Base-by-base conservation (phyloP, 345 rosid species). In the Eucalyptus camaldulensis region DNA sequence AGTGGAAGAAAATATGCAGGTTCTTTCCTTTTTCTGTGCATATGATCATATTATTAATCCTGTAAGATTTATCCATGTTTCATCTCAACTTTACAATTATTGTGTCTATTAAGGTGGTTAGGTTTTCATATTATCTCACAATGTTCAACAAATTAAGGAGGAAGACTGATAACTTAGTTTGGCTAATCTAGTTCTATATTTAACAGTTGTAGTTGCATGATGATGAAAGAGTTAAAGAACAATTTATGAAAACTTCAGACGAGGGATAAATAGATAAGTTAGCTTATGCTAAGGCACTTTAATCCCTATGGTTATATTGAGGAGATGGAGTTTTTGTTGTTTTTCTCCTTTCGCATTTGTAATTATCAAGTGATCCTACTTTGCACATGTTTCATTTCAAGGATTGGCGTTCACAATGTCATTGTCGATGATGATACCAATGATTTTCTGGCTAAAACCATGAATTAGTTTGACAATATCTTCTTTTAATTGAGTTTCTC, bases 1-100 rank as follows among this genome's bases (percentile, higher is more conserved):
- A 13, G 17, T 47, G 13, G 91, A 90, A 45, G 91, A 91, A 86
- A 90, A 90, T 89, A 50, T 87, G 89, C 88, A 91, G 94, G 94
- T 93, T 80, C 58, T 50, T 49, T 87, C 40, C 85, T 21, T 76
- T 76, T 76, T 76, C 85, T 40, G 11, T 40, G 47, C 85, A 40
- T 37, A 37, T 76, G 85, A 31, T 31, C 49, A 54, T 29, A 13
- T 49, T 43, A 19, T 16, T 85, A 40, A 31, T 12, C 44, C 27
- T 62, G 25, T 56, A 14, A 31, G 24, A n/a, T 22, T 54, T 89
- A 27, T 31, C 24, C 22, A 8, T 16, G 51, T 43, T 53, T 56
- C 17, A 51, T 31, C 29, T 40, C 29, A 21, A 76, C 85, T 76
- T 40, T 40, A 24, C 85, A 76, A 40, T 76, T 76, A 40, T 40